Percentiles rank a stretch among this genome's conserved stretches.
phyloP scores from a whole-genome alignment of 1,284 basidiomycete genomes.

The Papiliotrema laurentii region DNA sequence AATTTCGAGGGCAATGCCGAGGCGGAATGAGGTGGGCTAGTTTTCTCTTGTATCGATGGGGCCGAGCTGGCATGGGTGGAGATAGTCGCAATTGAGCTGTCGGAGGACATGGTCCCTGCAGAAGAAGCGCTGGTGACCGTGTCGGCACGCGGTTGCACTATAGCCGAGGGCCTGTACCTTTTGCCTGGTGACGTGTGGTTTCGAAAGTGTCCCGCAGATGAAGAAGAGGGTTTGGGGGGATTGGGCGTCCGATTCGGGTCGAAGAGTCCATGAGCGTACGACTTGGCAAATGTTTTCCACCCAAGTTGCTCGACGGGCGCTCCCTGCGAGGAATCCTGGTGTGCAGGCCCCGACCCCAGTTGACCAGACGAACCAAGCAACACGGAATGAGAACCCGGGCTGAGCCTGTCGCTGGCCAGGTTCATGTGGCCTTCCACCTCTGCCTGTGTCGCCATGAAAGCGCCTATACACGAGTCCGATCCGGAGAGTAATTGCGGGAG shows the following conservation, averaged over 20 bases:
- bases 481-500: no score
- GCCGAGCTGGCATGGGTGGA: slow-evolving; percentile 3
- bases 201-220: slow-evolving; percentile 15
- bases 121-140: slow-evolving; percentile 6
- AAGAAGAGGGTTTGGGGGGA: slow-evolving; percentile 50
- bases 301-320: slow-evolving; percentile 9
- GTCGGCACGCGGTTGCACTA: slow-evolving; percentile 2
- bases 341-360: neutral
- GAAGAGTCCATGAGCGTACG: slow-evolving; percentile 73
- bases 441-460: neutral
- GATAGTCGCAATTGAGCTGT: slow-evolving; percentile 1
- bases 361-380: neutral
- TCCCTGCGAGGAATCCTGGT: neutral
- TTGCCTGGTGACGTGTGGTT: slow-evolving; percentile 24
- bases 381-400: neutral
- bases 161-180: slow-evolving; percentile 10
- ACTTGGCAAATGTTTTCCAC: slow-evolving; percentile 70
- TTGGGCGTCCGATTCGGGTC: slow-evolving; percentile 70
- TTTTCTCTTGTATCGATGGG: neutral
- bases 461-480: no score
- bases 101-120: slow-evolving; percentile 4
- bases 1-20: slow-evolving; percentile 15
- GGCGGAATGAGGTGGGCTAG: slow-evolving; percentile 8
- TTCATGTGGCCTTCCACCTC: neutral
- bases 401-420: neutral